These are phyloP conservation scores for Kwoniella mangroviensis DNA, from an alignment of 768 basidiomycete species.

Conservation along the genomic window DNA sequence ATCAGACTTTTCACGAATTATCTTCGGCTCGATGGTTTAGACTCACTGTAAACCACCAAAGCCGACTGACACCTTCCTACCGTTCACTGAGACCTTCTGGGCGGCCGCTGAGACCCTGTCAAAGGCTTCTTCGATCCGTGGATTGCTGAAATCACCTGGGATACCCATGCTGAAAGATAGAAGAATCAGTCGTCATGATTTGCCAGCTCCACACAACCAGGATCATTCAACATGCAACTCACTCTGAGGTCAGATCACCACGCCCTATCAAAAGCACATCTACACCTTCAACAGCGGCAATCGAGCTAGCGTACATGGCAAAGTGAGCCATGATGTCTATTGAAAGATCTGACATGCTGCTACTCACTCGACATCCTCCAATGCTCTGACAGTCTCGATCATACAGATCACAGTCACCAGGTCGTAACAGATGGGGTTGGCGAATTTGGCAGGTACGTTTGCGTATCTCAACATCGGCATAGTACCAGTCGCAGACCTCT, in stretches of 20 bases:
- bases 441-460: conserved; percentile 16
- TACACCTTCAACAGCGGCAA: conserved; percentile 45
- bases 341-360: neutral
- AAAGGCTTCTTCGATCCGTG: conserved; percentile 29
- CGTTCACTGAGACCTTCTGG: conserved; percentile 30
- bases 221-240: conserved; percentile 7
- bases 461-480: conserved; percentile 34
- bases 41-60: conserved; percentile 40
- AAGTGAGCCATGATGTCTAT: too few relatives aligned
- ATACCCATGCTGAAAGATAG: conserved; percentile 37
- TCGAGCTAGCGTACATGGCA: conserved; percentile 18
- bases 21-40: neutral
- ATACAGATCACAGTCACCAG: conserved; percentile 38
- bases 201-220: too few relatives aligned
- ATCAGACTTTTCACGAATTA: neutral
- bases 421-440: conserved; percentile 37
- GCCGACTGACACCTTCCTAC: conserved; percentile 32
- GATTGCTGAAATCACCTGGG: conserved; percentile 40
- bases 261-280: conserved; percentile 39
- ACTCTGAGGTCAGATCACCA: conserved; percentile 41
- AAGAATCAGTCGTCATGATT: too few relatives aligned
- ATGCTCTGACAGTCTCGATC: conserved; percentile 38
- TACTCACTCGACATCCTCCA: conserved; percentile 40
- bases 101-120: conserved; percentile 32
- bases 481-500: conserved; percentile 27